Conservation (phyloP, 1,284 basidiomycete species). For the Leccinum fuscescens region DNA sequence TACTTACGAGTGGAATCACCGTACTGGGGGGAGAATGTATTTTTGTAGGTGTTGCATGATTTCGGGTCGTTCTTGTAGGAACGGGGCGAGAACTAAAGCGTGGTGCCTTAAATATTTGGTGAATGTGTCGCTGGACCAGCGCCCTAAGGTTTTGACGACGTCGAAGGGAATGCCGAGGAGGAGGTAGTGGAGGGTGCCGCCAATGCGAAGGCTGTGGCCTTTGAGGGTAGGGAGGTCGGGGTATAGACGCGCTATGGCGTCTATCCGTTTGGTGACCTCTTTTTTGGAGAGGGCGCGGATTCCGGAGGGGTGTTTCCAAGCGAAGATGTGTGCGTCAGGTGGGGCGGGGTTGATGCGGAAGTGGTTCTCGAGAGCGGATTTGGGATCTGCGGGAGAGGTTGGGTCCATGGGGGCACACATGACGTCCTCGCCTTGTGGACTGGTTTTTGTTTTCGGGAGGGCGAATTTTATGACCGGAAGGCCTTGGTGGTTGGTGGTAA, state of each 20-base stretch:
- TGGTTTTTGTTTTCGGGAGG: neutral
- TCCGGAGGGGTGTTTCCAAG: neutral
- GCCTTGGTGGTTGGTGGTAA: neutral
- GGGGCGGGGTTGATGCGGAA: neutral
- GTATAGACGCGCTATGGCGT: neutral
- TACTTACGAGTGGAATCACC: neutral
- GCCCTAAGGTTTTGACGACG: neutral
- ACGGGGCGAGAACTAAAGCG: neutral
- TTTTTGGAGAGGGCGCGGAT: neutral
- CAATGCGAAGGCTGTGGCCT: neutral
- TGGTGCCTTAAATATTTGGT: neutral
- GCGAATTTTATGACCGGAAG: neutral
- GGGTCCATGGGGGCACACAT: neutral
- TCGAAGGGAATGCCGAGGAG: neutral
- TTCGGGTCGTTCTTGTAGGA: neutral
- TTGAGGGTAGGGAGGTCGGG: neutral
- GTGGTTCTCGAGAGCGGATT: neutral
- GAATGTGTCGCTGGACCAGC: neutral
- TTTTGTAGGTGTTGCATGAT: neutral
- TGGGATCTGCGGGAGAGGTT: neutral
- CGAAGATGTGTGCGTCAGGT: neutral
- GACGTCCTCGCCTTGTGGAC: neutral
- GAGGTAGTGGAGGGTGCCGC: neutral
- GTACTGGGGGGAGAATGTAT: neutral
- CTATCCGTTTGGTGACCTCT: neutral